These are phyloP conservation scores for Nitzschia putrida DNA, from an alignment of 108 stramenopile genomes.

Conservation along the genomic window DNA sequence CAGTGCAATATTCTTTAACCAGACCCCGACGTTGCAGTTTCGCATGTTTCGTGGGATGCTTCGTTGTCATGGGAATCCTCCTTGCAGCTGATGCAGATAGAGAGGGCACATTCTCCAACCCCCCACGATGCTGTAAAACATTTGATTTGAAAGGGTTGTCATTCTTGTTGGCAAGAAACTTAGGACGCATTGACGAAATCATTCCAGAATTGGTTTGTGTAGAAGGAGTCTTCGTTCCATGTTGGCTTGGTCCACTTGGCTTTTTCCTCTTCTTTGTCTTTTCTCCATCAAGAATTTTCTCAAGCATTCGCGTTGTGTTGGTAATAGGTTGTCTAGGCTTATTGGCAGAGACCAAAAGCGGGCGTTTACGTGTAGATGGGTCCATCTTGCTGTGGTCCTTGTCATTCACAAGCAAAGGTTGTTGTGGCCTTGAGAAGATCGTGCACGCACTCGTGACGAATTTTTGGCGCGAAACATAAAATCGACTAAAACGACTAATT, in stretches of 20 bases:
- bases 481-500: too few relatives aligned
- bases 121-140: slow-evolving; percentile 11
- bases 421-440: not conserved
- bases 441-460: not conserved
- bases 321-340: not conserved
- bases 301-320: not conserved
- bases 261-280: slow-evolving; percentile 2
- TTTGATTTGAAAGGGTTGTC: not conserved
- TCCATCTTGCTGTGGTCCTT: not conserved
- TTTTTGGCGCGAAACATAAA: not conserved
- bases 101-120: slow-evolving; percentile 5
- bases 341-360: not conserved
- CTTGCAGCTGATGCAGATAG: not conserved
- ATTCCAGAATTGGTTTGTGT: not conserved
- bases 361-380: slow-evolving; percentile 10
- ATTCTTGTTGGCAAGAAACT: not conserved
- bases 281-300: slow-evolving; percentile 17
- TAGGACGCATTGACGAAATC: not conserved
- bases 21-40: slow-evolving; percentile 1
- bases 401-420: not conserved
- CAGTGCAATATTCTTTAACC: not conserved
- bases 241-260: not conserved
- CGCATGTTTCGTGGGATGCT: not conserved
- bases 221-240: not conserved
- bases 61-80: not conserved